Percentiles rank a stretch among this genome's conserved stretches.
Conservation (phyloP, 2,329 filamentous ascomycete genomes). For the Fusarium illudens region DNA sequence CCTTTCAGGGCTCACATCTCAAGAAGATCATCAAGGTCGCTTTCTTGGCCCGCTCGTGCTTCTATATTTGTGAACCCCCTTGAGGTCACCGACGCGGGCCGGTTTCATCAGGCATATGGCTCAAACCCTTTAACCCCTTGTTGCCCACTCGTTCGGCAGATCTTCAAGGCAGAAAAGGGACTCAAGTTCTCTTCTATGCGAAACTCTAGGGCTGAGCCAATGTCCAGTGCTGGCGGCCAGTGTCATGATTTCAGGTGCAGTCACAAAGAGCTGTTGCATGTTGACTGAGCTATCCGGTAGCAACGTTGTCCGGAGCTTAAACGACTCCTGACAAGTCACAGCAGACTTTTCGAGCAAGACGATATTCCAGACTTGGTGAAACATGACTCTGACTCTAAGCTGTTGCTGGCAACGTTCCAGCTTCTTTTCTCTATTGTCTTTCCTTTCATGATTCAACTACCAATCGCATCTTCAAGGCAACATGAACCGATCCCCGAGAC, state of each 20-base stretch:
- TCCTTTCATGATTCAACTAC: not conserved
- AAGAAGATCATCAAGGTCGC: not conserved
- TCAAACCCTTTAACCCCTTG: conserved; percentile 10
- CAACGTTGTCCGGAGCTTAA: no score
- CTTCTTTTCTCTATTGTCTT: not conserved
- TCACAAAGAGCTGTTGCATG: not conserved
- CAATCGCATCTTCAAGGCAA: not conserved
- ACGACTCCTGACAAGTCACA: not conserved
- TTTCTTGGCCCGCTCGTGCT: not conserved
- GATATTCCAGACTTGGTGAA: not conserved
- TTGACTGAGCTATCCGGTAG: not conserved
- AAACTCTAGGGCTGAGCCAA: conserved; percentile 8
- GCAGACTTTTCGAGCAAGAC: not conserved
- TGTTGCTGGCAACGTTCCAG: not conserved
- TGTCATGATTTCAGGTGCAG: not conserved
- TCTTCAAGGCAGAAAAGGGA: not conserved
- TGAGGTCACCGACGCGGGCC: conserved; percentile 4
- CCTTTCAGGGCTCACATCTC: not conserved
- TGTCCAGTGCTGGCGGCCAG: not conserved
- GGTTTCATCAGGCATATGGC: conserved; percentile 18
- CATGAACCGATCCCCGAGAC: not conserved
- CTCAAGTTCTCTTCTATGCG: not conserved
- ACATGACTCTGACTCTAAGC: not conserved
- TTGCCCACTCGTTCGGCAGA: conserved; percentile 4
- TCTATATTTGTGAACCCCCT: not conserved